Conservation (phyloP, 2,329 filamentous ascomycete species). For the Fusarium cyanostomum region DNA sequence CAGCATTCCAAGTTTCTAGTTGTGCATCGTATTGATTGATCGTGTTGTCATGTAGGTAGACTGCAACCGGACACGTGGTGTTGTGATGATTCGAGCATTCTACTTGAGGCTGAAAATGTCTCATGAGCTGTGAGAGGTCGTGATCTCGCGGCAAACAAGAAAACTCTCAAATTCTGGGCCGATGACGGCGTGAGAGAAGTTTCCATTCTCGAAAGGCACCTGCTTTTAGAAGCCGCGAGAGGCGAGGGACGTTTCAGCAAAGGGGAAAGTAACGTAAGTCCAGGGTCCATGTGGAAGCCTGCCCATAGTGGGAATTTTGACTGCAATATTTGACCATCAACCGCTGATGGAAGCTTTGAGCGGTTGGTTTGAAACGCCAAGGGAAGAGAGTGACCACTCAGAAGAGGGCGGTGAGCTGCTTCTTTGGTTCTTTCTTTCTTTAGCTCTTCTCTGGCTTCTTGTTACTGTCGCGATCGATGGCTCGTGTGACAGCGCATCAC, state of each 20-base stretch:
- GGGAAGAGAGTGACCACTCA: constrained; percentile 12
- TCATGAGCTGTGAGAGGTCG: constrained; percentile 9
- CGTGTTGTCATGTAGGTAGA: neutral
- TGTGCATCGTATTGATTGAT: neutral
- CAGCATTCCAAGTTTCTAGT: neutral
- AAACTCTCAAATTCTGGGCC: neutral
- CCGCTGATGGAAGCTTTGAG: constrained; percentile 13
- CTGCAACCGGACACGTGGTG: too few species aligned
- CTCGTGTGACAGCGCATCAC: neutral
- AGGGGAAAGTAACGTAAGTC: neutral
- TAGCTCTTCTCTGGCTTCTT: neutral
- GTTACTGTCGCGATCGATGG: neutral
- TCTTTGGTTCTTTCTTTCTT: neutral
- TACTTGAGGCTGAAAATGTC: constrained; percentile 21
- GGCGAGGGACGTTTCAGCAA: constrained; percentile 26
- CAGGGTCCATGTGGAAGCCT: constrained; percentile 10
- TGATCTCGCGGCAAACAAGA: neutral
- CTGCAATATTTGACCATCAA: constrained; percentile 1
- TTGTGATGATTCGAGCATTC: neutral
- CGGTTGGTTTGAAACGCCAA: constrained; percentile 21
- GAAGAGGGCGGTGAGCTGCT: neutral
- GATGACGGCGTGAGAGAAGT: constrained; percentile 3
- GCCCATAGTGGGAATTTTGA: neutral
- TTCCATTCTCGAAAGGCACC: constrained; percentile 4
- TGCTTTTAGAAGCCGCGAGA: constrained; percentile 9